Base-by-base conservation (phyloP, 2,329 filamentous ascomycete genomes). In the Colletotrichum salicis region DNA sequence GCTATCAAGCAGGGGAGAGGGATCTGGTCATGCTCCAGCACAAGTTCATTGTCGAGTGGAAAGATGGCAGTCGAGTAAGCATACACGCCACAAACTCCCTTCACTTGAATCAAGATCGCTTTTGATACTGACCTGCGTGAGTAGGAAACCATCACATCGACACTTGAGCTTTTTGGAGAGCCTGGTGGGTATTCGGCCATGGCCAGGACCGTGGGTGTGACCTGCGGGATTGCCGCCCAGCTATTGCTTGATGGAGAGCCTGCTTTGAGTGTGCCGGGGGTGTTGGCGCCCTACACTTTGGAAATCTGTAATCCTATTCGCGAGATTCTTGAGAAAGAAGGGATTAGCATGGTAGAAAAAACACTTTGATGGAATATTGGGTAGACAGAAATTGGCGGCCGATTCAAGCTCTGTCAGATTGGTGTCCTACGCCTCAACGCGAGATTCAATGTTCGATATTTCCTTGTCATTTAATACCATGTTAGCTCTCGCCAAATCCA, bases 291-390 rank as follows among this genome's bases (percentile, higher is more conserved):
- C 19, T 93, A 96, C 88, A 91, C 85, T 76, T 85, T 87, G 70
- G 89, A 92, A 77, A 89, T 96, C 78, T 92, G 90, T 78, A 87
- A 88, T 77, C 92, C 93, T 27, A 83, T 97, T 76, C 91, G 96
- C 83, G 89, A 92, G 84, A 92, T 93, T 80, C 87, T 97, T 70
- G 91, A 93, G 87, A 89, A 93, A 81, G 89, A 94, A 78, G 92
- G 90, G 45, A 94, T 94, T 77, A 87, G 88, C 80, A 87, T 93
- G 84, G 88, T 87, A 76, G 92, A 94, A 86, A 93, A 94, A 88
- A 90, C 82, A 29, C 79, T 86, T 66, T 80, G 33, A 45, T 4
- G 27, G 4, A 29, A 5, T 4, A 4, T 29, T 27, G 27, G 3
- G 4, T 3, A 29, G 27, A 29, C 27, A 29, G 27, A 29, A 29